phyloP scores from a whole-genome alignment of 2,329 filamentous ascomycete genomes.

The Dactylella cylindrospora region DNA sequence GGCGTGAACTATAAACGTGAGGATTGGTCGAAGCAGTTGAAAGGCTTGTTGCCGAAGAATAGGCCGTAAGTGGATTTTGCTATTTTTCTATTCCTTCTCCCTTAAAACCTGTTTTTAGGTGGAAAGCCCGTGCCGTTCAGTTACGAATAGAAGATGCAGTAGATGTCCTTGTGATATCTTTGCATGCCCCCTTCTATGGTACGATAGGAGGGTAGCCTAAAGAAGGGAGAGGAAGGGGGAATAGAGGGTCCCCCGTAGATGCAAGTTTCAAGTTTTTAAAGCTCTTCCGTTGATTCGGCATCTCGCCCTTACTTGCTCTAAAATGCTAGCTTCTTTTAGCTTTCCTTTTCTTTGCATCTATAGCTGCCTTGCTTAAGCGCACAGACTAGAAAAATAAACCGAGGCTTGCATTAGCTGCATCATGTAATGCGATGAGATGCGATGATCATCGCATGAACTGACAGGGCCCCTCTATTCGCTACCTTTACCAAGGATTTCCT shows the following conservation, averaged over 20 bases:
- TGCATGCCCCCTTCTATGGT: background rate
- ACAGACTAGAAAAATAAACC: too few relatives aligned
- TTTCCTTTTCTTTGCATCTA: too few relatives aligned
- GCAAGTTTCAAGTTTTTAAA: too few relatives aligned
- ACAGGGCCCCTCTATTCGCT: conserved; percentile 28
- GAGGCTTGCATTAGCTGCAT: conserved; percentile 42
- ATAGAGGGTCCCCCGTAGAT: conserved; percentile 1
- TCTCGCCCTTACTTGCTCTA: too few relatives aligned
- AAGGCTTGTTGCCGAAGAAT: conserved; percentile 63
- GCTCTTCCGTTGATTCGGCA: too few relatives aligned
- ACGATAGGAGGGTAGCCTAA: too few relatives aligned
- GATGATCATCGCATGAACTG: conserved; percentile 41
- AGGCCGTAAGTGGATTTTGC: conserved; percentile 57
- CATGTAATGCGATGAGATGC: conserved; percentile 18
- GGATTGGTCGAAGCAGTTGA: conserved; percentile 78
- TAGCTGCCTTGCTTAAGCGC: conserved; percentile 42
- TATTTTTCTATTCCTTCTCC: background rate
- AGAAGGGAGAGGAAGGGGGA: background rate
- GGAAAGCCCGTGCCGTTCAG: conserved; percentile 11
- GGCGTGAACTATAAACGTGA: conserved; percentile 80
- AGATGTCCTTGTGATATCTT: conserved; percentile 23
- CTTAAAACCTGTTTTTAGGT: conserved; percentile 9
- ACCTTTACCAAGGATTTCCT: conserved; percentile 12
- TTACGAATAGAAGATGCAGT: conserved; percentile 13
- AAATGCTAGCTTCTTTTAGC: too few relatives aligned